Percentiles rank a stretch among this genome's conserved stretches.
Evolutionary conservation across 2,329 filamentous ascomycete genomes (phyloP).

Genomic region (Monilinia polystroma): DNA sequence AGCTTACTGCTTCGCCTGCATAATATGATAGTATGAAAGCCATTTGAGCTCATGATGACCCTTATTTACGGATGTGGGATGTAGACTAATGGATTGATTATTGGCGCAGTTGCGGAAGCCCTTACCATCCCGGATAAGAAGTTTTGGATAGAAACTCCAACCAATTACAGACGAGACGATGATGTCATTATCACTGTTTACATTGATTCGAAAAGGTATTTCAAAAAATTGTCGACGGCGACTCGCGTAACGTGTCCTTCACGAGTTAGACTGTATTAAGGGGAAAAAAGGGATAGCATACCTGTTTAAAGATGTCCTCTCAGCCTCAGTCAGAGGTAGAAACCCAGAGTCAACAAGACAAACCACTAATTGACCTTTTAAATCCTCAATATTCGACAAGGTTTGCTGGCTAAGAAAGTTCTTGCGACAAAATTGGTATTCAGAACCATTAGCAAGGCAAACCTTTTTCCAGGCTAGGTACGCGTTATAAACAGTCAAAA

Average conservation of each 20-base stretch:
- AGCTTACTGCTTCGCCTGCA: constrained; percentile 79
- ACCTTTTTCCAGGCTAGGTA: constrained; percentile 86
- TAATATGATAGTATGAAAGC: constrained; percentile 95
- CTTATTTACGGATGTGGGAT: constrained; percentile 88
- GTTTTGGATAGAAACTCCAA: constrained; percentile 94
- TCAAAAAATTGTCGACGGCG: constrained; percentile 72
- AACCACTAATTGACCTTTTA: constrained; percentile 87
- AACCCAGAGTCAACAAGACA: constrained; percentile 85
- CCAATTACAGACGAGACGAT: constrained; percentile 80
- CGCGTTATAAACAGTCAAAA: constrained; percentile 91
- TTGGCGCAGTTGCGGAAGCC: constrained; percentile 90
- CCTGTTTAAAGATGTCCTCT: constrained; percentile 67
- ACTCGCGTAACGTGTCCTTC: constrained; percentile 59
- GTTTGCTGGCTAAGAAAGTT: constrained; percentile 91
- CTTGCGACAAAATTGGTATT: constrained; percentile 89
- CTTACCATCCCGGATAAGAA: constrained; percentile 80
- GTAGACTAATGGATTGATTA: constrained; percentile 84
- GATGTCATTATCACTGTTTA: constrained; percentile 76
- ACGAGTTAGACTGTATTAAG: neutral
- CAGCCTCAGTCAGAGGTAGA: constrained; percentile 69
- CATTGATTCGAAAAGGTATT: constrained; percentile 72
- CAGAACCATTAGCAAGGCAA: constrained; percentile 67
- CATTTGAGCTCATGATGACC: constrained; percentile 66
- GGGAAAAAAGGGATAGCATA: constrained; percentile 40
- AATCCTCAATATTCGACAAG: constrained; percentile 86